Evolutionary conservation across 768 basidiomycete species (phyloP).

Genomic region (Pisolithus orientalis): DNA sequence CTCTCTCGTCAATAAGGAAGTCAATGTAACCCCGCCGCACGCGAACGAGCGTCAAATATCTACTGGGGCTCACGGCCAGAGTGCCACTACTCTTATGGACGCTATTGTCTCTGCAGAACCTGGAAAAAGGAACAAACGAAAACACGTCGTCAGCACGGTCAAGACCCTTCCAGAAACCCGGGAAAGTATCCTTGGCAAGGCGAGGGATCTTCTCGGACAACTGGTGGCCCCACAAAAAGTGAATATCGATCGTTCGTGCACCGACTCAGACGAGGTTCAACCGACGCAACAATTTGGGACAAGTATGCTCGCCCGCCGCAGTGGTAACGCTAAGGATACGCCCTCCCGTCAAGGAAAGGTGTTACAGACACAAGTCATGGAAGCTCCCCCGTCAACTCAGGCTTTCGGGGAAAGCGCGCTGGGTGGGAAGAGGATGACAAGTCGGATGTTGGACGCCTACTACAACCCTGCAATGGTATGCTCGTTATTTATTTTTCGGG

Average conservation of each 20-base stretch:
- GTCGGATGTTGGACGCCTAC: background rate
- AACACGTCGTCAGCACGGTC: constrained; percentile 36
- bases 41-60: constrained; percentile 3
- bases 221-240: background rate
- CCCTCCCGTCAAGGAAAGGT: background rate
- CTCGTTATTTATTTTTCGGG: background rate
- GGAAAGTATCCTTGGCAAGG: constrained; percentile 32
- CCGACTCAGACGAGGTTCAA: constrained; percentile 4
- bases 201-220: constrained; percentile 28
- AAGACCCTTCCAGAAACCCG: constrained; percentile 43
- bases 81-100: constrained; percentile 44
- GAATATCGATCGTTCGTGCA: constrained; percentile 1
- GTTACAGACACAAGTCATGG: background rate
- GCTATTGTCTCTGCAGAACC: constrained; percentile 41
- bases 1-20: constrained; percentile 45
- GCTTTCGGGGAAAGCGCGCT: constrained; percentile 36
- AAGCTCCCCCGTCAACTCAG: constrained; percentile 29
- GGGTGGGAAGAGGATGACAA: constrained; percentile 2
- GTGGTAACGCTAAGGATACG: background rate
- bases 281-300: constrained; percentile 29
- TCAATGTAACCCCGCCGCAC: constrained; percentile 19
- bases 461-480: background rate
- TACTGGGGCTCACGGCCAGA: constrained; percentile 10
- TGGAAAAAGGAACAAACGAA: constrained; percentile 40
- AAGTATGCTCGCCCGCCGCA: constrained; percentile 22